Percentiles rank a stretch among this genome's conserved stretches.
These are phyloP conservation scores for Lactifluus rugatus DNA, from an alignment of 768 basidiomycete species.

Conservation along the genomic window DNA sequence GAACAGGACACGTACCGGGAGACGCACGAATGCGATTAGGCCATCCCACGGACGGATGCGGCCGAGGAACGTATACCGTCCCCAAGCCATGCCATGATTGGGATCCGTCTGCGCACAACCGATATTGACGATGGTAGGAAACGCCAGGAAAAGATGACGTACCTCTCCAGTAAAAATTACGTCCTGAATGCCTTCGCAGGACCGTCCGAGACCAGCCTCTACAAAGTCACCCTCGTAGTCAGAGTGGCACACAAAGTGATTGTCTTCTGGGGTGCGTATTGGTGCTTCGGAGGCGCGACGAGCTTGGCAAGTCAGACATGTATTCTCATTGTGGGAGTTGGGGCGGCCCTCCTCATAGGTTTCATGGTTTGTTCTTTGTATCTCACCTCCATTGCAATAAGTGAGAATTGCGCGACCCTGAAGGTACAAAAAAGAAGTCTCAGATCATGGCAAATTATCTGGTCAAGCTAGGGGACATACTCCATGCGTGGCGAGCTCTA, in stretches of 20 bases:
- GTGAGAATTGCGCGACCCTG: slow-evolving; percentile 6
- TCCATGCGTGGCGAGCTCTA: slow-evolving; percentile 17
- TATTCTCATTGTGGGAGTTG: slow-evolving; percentile 35
- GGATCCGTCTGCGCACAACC: slow-evolving; percentile 36
- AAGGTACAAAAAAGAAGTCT: background rate
- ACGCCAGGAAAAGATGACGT: slow-evolving; percentile 11
- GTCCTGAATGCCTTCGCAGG: slow-evolving; percentile 50
- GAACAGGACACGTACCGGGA: slow-evolving; percentile 19
- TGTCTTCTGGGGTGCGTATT: background rate
- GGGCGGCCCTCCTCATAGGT: slow-evolving; percentile 31
- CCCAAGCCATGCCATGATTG: slow-evolving; percentile 30
- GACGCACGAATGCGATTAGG: slow-evolving; percentile 29
- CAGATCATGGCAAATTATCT: background rate
- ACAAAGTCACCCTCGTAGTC: slow-evolving; percentile 23
- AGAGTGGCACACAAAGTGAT: background rate
- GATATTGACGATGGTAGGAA: background rate
- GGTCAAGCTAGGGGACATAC: slow-evolving; percentile 22
- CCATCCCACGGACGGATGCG: slow-evolving; percentile 32
- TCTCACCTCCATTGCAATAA: background rate
- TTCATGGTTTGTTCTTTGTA: slow-evolving; percentile 25
- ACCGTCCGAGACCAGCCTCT: slow-evolving; percentile 13
- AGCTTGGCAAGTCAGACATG: slow-evolving; percentile 25
- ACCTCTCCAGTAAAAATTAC: slow-evolving; percentile 55
- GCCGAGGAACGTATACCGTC: slow-evolving; percentile 28
- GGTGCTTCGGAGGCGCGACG: slow-evolving; percentile 7